phyloP scores from a whole-genome alignment of 2,329 filamentous ascomycete species.

The Chaetomiaceae sp. region DNA sequence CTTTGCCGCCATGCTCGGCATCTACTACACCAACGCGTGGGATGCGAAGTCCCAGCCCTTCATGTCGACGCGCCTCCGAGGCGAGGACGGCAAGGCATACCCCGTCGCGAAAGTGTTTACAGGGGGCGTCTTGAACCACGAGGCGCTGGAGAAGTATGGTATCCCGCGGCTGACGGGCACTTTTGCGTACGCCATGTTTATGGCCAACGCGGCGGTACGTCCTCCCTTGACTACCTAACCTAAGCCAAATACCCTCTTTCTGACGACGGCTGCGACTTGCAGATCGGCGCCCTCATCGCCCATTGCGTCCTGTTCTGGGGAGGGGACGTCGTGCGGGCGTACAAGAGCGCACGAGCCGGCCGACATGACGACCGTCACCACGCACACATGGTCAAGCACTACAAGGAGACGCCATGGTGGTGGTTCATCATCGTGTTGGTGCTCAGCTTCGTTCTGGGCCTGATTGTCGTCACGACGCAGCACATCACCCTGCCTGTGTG shows the following conservation, averaged over 20 bases:
- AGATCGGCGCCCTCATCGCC: slow-evolving; percentile 51
- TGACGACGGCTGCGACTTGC: too few species aligned
- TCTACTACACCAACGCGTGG: slow-evolving; percentile 50
- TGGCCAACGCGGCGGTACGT: slow-evolving; percentile 52
- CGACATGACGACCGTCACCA: slow-evolving; percentile 48
- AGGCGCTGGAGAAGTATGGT: slow-evolving; percentile 39
- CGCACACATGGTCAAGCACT: slow-evolving; percentile 46
- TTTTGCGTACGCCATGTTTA: slow-evolving; percentile 51
- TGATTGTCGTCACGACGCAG: slow-evolving; percentile 42
- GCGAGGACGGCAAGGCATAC: slow-evolving; percentile 38
- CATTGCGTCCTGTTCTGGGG: slow-evolving; percentile 54
- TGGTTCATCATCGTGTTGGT: slow-evolving; percentile 42
- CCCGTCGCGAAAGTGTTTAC: slow-evolving; percentile 38
- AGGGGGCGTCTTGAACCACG: slow-evolving; percentile 38
- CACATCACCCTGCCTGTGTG: slow-evolving; percentile 43
- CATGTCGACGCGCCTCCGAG: slow-evolving; percentile 47
- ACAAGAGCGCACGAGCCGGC: slow-evolving; percentile 41
- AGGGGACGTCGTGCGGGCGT: slow-evolving; percentile 44
- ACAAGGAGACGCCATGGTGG: slow-evolving; percentile 47
- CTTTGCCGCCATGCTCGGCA: slow-evolving; percentile 44
- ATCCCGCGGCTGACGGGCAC: slow-evolving; percentile 43
- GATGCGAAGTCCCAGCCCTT: slow-evolving; percentile 43
- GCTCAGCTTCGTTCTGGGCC: slow-evolving; percentile 41
- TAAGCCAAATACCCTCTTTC: too few species aligned
- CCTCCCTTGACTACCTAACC: too few species aligned